Evolutionary conservation across 306 rosid genomes (phyloP).

Genomic region (Coriaria nepalensis): DNA sequence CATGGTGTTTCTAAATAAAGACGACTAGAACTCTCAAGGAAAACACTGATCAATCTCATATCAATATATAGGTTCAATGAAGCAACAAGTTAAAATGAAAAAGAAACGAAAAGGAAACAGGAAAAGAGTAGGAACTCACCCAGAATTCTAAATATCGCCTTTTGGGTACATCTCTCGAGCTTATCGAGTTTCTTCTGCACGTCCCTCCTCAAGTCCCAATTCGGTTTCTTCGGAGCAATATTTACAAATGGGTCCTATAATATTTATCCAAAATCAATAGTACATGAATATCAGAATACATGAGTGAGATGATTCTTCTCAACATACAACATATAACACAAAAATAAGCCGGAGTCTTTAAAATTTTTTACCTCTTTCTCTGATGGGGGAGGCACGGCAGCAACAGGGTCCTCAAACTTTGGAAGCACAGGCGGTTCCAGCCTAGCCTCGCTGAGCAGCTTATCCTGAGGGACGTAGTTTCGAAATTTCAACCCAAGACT

Average conservation of each 20-base stretch:
- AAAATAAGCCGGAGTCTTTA: neutral
- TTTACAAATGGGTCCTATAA: slow-evolving; percentile 77
- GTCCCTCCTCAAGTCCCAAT: slow-evolving; percentile 89
- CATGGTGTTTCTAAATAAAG: too few relatives aligned
- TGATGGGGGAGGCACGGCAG: slow-evolving; percentile 38
- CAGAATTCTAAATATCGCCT: slow-evolving; percentile 69
- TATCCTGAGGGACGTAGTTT: slow-evolving; percentile 90
- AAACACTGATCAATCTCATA: too few relatives aligned
- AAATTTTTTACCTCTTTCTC: slow-evolving; percentile 26
- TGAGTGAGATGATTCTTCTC: neutral
- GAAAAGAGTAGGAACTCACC: slow-evolving; percentile 22
- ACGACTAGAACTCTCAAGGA: too few relatives aligned
- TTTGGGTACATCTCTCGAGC: slow-evolving; percentile 82
- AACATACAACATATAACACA: neutral
- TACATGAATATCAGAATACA: neutral
- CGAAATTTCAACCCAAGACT: slow-evolving; percentile 64
- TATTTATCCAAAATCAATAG: neutral
- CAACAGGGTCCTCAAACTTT: slow-evolving; percentile 80
- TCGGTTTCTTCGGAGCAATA: slow-evolving; percentile 96
- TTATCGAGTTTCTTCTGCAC: slow-evolving; percentile 95
- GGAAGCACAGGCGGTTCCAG: slow-evolving; percentile 70
- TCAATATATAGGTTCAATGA: too few relatives aligned
- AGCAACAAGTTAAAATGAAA: too few relatives aligned
- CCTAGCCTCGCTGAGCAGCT: slow-evolving; percentile 74
- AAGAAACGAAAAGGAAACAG: too few relatives aligned